Evolutionary conservation across 306 rosid species (phyloP), one percentile per base, ranked within the genome.

Genomic region (Luffa acutangula): DNA sequence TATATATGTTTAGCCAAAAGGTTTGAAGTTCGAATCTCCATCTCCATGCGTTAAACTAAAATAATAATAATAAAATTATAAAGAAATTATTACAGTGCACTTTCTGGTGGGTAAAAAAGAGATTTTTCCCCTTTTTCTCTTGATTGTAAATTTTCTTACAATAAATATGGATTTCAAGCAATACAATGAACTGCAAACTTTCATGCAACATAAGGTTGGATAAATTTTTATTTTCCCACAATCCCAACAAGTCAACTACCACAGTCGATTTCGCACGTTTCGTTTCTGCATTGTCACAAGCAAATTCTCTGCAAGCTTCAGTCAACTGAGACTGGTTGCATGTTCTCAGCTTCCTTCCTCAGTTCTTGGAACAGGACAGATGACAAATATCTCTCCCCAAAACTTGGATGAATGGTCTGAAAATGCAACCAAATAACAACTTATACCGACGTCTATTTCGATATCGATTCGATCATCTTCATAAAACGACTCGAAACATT

Each of bases 371-470:
- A 95, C 85, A 95, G 76, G 31, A 93, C 96, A 39, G 99, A 93
- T 25, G 99, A 95, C 88, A 95, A 81, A 83, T 95, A 95, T 80
- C 99, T 87, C 76, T 95, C 99, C 12, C 99, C 99, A 0, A 95
- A 95, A 83, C 99, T 95, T 31, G 99, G 93, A 82, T 95, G 99
- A 79, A 95, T 54, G 8, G 99, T 95, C 99, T 95, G 86, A 84
- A 79, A 60, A 80, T 80, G 79, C 84, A 85, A 75, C 71, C 18
- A 48, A 78, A 80, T 41, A 81, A 76, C 17, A 21, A 46, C 39
- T 71, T 25, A 45, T 9, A 13, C 57, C n/a, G 39, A 9, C 75
- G 41, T 67, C 17, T 41, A 41, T 41, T 18, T 4, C 13, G 49
- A 70, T 10, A 21, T 70, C 49, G 5, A 11, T 20, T 36, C 5